These are phyloP conservation scores for Polytolypa hystricis DNA, from an alignment of 2,329 filamentous ascomycete species.

Conservation along the genomic window DNA sequence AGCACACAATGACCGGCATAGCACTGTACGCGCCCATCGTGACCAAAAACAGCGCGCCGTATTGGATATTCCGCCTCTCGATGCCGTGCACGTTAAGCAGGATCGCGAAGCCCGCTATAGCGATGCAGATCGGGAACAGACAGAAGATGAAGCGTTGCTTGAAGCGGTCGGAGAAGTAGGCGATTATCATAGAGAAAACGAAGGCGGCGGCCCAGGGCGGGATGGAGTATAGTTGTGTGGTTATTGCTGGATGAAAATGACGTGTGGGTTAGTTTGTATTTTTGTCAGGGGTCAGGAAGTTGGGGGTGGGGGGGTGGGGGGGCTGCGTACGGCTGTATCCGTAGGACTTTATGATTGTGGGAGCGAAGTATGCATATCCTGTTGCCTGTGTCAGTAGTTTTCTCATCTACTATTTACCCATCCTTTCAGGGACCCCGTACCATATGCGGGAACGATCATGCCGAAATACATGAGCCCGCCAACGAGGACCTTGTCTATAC, in stretches of 20 bases:
- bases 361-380: slow-evolving; percentile 64
- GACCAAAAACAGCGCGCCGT: slow-evolving; percentile 71
- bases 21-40: slow-evolving; percentile 70
- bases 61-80: slow-evolving; percentile 52
- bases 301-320: neutral
- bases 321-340: slow-evolving; percentile 43
- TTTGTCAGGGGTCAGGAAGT: neutral
- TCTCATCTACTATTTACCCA: slow-evolving; percentile 4
- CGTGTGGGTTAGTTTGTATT: slow-evolving; percentile 5
- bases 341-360: slow-evolving; percentile 58
- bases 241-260: slow-evolving; percentile 28
- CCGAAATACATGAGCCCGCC: slow-evolving; percentile 76
- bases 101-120: slow-evolving; percentile 65
- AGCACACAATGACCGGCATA: slow-evolving; percentile 80
- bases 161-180: slow-evolving; percentile 58
- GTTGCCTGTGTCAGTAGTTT: too few species aligned
- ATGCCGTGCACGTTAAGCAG: slow-evolving; percentile 57
- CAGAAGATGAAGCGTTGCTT: slow-evolving; percentile 67
- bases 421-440: slow-evolving; percentile 20
- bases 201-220: slow-evolving; percentile 62
- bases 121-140: slow-evolving; percentile 55
- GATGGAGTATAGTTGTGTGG: slow-evolving; percentile 41
- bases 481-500: slow-evolving; percentile 51
- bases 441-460: slow-evolving; percentile 64
- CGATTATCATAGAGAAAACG: slow-evolving; percentile 64